phyloP scores from a whole-genome alignment of 352 stramenopile genomes.

The Globisporangium cystogenes region DNA sequence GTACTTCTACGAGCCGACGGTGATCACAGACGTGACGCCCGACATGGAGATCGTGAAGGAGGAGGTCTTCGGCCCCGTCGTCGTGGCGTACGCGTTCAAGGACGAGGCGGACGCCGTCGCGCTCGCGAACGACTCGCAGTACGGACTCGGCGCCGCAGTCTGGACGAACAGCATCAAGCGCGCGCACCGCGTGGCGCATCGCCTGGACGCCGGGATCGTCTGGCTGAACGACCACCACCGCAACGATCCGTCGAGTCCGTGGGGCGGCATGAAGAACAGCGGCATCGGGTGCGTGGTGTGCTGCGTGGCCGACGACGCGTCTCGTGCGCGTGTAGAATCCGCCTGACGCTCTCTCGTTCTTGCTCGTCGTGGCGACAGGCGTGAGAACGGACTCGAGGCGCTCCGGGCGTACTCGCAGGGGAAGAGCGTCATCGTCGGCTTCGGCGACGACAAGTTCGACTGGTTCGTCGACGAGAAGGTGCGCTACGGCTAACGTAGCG shows the following conservation, averaged over 20 bases:
- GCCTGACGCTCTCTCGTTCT: not conserved
- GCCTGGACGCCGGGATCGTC: slow-evolving; percentile 86
- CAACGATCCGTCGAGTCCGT: slow-evolving; percentile 52
- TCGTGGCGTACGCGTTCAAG: slow-evolving; percentile 39
- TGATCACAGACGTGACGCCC: slow-evolving; percentile 71
- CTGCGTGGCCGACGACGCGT: not conserved
- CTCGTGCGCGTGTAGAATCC: not conserved
- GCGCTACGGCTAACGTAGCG: slow-evolving; percentile 41
- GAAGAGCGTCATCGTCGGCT: slow-evolving; percentile 71
- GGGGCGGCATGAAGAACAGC: slow-evolving; percentile 68
- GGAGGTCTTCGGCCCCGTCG: slow-evolving; percentile 89
- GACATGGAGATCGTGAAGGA: slow-evolving; percentile 80
- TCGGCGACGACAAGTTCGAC: slow-evolving; percentile 57
- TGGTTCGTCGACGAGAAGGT: slow-evolving; percentile 66
- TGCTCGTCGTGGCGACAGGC: slow-evolving; percentile 24
- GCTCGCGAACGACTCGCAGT: slow-evolving; percentile 76
- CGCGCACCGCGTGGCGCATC: slow-evolving; percentile 75
- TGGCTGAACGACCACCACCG: slow-evolving; percentile 86
- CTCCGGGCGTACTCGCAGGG: slow-evolving; percentile 69
- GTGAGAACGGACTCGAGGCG: slow-evolving; percentile 81
- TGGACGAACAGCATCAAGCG: slow-evolving; percentile 80
- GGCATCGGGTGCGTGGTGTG: slow-evolving; percentile 38
- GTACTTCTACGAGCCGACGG: slow-evolving; percentile 91
- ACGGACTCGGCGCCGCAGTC: slow-evolving; percentile 80
- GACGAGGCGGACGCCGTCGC: slow-evolving; percentile 66